phyloP scores from a whole-genome alignment of 106 monocot genomes.

The Dendrobium officinale region DNA sequence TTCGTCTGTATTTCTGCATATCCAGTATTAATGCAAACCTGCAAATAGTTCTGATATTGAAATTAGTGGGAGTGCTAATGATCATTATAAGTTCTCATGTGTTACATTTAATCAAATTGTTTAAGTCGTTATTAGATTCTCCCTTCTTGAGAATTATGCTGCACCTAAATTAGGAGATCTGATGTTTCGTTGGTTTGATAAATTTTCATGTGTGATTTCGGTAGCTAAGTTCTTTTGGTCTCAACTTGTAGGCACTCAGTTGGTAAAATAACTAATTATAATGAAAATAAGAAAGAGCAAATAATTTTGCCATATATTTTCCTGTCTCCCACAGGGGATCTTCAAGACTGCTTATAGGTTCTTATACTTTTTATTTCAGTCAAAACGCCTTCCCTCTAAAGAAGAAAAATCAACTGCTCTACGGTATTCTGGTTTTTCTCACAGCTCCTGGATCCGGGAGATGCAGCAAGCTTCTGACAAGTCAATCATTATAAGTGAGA shows the following conservation, averaged over 20 bases:
- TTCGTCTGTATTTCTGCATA: neutral
- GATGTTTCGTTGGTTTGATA: neutral
- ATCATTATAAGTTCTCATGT: neutral
- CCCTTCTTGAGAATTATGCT: neutral
- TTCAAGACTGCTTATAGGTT: neutral
- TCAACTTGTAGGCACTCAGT: neutral
- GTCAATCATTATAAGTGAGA: constrained; percentile 93
- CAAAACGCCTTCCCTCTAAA: constrained; percentile 77
- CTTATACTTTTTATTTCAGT: constrained; percentile 34
- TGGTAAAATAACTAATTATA: neutral
- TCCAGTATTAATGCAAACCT: neutral
- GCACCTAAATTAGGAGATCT: neutral
- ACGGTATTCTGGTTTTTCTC: constrained; percentile 43
- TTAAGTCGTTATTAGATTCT: neutral
- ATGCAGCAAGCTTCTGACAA: constrained; percentile 96
- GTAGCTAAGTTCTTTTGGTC: neutral
- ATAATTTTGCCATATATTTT: neutral
- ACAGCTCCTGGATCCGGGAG: constrained; percentile 84
- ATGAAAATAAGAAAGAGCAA: neutral
- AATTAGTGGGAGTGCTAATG: neutral
- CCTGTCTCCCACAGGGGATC: neutral
- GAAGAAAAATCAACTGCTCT: constrained; percentile 37
- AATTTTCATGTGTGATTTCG: neutral
- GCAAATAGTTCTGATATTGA: neutral
- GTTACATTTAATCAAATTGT: neutral